Conservation (phyloP, 148 eudicot genomes). For the Hydrangea macrophylla region DNA sequence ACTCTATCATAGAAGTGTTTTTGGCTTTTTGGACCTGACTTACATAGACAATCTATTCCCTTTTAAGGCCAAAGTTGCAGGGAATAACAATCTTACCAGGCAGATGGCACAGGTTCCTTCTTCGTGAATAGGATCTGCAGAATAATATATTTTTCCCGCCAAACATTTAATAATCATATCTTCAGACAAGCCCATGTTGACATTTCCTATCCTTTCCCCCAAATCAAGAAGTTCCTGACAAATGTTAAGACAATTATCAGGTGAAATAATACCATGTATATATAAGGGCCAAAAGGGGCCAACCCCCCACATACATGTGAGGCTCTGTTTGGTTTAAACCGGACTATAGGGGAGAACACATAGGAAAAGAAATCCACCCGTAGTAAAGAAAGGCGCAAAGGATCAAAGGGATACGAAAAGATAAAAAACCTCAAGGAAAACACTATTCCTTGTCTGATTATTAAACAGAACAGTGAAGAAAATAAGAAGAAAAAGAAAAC, state of each 20-base stretch:
- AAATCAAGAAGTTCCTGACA: constrained; percentile 44
- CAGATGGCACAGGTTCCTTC: constrained; percentile 33
- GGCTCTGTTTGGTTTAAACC: too few relatives aligned
- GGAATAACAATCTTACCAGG: constrained; percentile 27
- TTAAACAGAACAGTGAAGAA: too few relatives aligned
- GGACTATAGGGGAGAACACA: too few relatives aligned
- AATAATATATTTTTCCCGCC: constrained; percentile 9
- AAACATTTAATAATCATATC: constrained; percentile 26
- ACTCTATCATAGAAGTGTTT: too few relatives aligned
- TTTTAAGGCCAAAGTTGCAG: not conserved
- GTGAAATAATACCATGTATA: too few relatives aligned
- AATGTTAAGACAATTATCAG: constrained; percentile 1
- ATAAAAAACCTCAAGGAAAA: not conserved
- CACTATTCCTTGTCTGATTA: too few relatives aligned
- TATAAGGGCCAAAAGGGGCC: too few relatives aligned
- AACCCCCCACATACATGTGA: too few relatives aligned
- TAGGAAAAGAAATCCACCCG: too few relatives aligned
- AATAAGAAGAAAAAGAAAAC: not conserved
- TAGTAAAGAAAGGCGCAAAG: not conserved
- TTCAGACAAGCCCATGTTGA: constrained; percentile 38
- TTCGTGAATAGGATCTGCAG: constrained; percentile 5
- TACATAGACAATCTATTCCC: not conserved
- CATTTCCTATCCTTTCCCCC: constrained; percentile 45
- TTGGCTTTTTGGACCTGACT: not conserved
- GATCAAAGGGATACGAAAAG: not conserved